Conservation (phyloP, 2,329 filamentous ascomycete genomes). For the Amylocarpus encephaloides region DNA sequence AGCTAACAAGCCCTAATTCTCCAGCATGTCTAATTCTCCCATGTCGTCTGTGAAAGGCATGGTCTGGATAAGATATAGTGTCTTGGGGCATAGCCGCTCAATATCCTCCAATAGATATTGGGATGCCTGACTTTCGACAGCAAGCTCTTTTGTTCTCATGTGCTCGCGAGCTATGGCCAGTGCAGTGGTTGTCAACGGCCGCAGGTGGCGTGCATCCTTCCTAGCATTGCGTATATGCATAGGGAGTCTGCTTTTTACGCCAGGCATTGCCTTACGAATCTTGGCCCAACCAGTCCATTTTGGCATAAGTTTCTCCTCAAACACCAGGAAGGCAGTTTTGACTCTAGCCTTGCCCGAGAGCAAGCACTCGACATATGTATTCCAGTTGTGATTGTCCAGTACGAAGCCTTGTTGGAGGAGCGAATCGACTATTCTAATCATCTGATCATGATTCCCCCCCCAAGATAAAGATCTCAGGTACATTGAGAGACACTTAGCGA, state of each 20-base stretch:
- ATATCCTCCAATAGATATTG: conserved; percentile 23
- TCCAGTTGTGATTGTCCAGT: conserved; percentile 75
- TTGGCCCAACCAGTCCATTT: conserved; percentile 67
- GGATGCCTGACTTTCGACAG: conserved; percentile 19
- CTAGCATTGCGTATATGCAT: conserved; percentile 19
- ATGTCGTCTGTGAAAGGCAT: conserved; percentile 25
- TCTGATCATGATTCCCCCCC: conserved; percentile 47
- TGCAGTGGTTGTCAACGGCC: conserved; percentile 12
- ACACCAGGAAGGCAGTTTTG: conserved; percentile 63
- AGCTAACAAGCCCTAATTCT: background rate
- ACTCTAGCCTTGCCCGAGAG: conserved; percentile 55
- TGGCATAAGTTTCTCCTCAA: conserved; percentile 72
- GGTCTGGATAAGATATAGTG: conserved; percentile 25
- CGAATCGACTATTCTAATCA: conserved; percentile 45
- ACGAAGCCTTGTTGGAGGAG: conserved; percentile 58
- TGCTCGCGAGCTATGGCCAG: background rate
- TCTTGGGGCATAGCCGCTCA: conserved; percentile 26
- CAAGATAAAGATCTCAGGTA: conserved; percentile 44
- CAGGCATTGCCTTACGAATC: conserved; percentile 19
- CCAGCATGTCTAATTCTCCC: conserved; percentile 20
- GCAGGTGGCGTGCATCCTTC: conserved; percentile 21
- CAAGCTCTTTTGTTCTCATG: background rate
- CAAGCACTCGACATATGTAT: conserved; percentile 60
- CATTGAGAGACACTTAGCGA: conserved; percentile 37
- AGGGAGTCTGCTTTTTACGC: conserved; percentile 23